phyloP scores from a whole-genome alignment of 2,329 filamentous ascomycete species.

The Paracoccidioides brasiliensis region DNA sequence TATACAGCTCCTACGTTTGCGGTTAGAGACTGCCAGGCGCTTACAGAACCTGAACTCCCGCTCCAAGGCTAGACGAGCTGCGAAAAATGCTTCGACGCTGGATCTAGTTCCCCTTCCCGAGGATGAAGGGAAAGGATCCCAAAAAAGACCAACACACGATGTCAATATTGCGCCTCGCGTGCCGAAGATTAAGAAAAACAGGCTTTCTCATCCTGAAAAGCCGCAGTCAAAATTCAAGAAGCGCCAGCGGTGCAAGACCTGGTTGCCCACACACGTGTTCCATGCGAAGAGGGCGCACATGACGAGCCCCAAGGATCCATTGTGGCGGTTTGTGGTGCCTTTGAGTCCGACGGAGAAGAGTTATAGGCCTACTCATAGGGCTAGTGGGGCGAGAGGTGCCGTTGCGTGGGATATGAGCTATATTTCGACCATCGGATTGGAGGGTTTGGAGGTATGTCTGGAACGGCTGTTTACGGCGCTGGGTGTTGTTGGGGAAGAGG shows the following conservation, averaged over 20 bases:
- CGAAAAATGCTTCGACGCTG: slow-evolving; percentile 29
- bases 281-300: slow-evolving; percentile 86
- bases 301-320: slow-evolving; percentile 60
- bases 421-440: slow-evolving; percentile 70
- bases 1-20: slow-evolving; percentile 34
- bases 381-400: slow-evolving; percentile 59
- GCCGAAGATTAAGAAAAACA: slow-evolving; percentile 58
- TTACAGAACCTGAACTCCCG: slow-evolving; percentile 47
- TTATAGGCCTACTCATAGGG: slow-evolving; percentile 75
- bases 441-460: slow-evolving; percentile 52
- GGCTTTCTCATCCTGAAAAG: slow-evolving; percentile 49
- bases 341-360: slow-evolving; percentile 79
- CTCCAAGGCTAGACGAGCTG: slow-evolving; percentile 30
- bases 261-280: slow-evolving; percentile 89
- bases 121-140: slow-evolving; percentile 6
- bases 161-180: slow-evolving; percentile 27
- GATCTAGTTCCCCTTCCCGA: slow-evolving; percentile 11
- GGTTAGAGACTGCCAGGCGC: slow-evolving; percentile 63
- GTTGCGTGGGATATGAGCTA: slow-evolving; percentile 93
- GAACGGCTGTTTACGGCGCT: slow-evolving; percentile 53
- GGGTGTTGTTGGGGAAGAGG: slow-evolving; percentile 45
- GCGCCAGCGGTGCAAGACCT: slow-evolving; percentile 77
- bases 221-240: slow-evolving; percentile 64
- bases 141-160: slow-evolving; percentile 12
- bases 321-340: slow-evolving; percentile 87